phyloP scores from a whole-genome alignment of 192 early-diverging fungal species.

The Coemansia sp. region DNA sequence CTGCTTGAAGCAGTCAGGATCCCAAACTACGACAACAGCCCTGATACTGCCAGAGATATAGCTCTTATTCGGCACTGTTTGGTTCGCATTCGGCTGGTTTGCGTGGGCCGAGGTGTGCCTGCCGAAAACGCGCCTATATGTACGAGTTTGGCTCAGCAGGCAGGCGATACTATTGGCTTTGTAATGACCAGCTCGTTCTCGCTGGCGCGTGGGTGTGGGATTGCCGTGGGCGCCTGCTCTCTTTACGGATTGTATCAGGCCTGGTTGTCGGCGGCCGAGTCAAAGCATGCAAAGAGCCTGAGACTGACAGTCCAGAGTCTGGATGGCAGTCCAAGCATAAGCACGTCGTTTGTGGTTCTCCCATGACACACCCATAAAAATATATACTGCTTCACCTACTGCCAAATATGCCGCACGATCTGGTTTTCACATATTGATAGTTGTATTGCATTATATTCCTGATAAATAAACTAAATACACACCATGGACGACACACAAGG shows the following conservation, averaged over 20 bases:
- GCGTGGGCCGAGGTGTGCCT: conserved; percentile 40
- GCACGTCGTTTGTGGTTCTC: conserved; percentile 26
- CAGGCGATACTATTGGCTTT: conserved; percentile 31
- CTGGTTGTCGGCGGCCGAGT: not conserved
- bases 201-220: conserved; percentile 46
- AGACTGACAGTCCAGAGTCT: conserved; percentile 19
- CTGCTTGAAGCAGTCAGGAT: conserved; percentile 11
- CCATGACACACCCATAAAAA: conserved; percentile 5
- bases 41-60: not conserved
- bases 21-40: not conserved
- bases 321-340: conserved; percentile 26
- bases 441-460: not conserved
- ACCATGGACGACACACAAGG: conserved; percentile 22
- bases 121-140: conserved; percentile 37
- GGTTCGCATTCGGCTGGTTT: conserved; percentile 42
- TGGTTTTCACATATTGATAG: not conserved
- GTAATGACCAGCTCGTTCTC: conserved; percentile 48
- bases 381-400: not conserved
- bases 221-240: conserved; percentile 50
- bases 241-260: conserved; percentile 33
- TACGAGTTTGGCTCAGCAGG: not conserved
- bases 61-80: conserved; percentile 25
- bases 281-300: not conserved
- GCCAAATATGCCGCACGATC: not conserved
- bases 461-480: not conserved